A percentile compares a stretch with the other conserved stretches of the same genome.
Evolutionary conservation across 176 grass and related monocot genomes (phyloP).

Genomic region (Avena atlantica): DNA sequence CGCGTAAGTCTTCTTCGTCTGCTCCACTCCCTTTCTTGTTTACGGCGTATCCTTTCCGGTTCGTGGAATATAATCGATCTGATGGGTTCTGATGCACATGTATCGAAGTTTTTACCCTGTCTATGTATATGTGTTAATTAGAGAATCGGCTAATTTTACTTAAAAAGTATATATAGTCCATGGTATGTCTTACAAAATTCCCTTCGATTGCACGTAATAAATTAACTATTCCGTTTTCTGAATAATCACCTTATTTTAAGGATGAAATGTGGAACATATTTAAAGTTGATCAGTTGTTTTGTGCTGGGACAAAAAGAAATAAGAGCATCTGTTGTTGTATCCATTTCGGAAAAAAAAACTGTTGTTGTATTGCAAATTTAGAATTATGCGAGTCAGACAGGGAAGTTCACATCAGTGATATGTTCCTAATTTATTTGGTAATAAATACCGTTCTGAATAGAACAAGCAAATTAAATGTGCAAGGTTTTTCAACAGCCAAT

Average conservation of each 20-base stretch:
- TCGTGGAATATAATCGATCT: background rate
- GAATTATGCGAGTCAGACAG: background rate
- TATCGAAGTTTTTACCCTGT: background rate
- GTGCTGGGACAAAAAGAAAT: background rate
- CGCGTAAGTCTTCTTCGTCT: slow-evolving; percentile 49
- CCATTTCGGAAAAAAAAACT: no score
- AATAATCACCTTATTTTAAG: background rate
- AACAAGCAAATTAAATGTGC: background rate
- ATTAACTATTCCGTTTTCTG: background rate
- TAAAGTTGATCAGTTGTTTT: background rate
- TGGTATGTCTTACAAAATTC: background rate
- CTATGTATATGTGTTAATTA: background rate
- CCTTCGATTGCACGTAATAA: background rate
- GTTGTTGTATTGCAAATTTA: background rate
- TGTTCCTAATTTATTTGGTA: background rate
- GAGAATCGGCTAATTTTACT: no score
- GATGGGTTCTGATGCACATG: background rate
- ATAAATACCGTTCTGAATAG: background rate
- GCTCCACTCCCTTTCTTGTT: background rate
- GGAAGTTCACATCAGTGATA: background rate
- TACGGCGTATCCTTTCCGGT: slow-evolving; percentile 3
- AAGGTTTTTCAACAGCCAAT: background rate
- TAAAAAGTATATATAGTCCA: background rate
- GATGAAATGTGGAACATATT: background rate
- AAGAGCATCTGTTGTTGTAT: background rate